These are phyloP conservation scores for Talinum fruticosum DNA, from an alignment of 148 eudicot genomes.

Conservation along the genomic window DNA sequence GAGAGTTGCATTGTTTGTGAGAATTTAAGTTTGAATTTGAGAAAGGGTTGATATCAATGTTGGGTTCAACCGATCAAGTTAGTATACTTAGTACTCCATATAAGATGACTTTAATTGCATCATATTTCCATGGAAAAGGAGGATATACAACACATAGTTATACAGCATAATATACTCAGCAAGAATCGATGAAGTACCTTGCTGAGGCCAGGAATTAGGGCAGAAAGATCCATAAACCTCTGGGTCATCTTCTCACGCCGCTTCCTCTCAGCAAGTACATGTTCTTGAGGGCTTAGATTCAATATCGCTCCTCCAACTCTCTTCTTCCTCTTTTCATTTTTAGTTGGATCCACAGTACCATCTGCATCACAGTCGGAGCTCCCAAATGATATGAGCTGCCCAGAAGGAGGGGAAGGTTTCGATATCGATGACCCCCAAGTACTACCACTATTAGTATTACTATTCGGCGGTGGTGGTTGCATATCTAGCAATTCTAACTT, in stretches of 20 bases:
- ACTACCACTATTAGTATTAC: too few relatives aligned
- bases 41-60: too few relatives aligned
- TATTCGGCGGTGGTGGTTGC: not conserved
- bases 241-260: slow-evolving; percentile 54
- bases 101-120: too few relatives aligned
- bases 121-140: too few relatives aligned
- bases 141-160: too few relatives aligned
- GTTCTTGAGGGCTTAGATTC: slow-evolving; percentile 23
- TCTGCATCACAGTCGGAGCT: not conserved
- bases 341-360: not conserved
- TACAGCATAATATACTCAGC: not conserved
- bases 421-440: not conserved
- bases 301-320: not conserved
- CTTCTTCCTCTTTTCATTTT: not conserved
- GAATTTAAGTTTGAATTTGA: too few relatives aligned
- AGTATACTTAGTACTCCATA: too few relatives aligned
- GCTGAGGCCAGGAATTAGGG: slow-evolving; percentile 48
- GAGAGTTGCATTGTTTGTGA: too few relatives aligned
- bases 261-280: slow-evolving; percentile 57
- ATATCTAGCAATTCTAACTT: not conserved
- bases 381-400: not conserved
- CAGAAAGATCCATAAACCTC: slow-evolving; percentile 48
- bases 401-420: not conserved
- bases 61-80: too few relatives aligned
- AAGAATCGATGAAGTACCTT: slow-evolving; percentile 22